phyloP scores from a whole-genome alignment of 2,329 filamentous ascomycete genomes.

The Cladosporium velox region DNA sequence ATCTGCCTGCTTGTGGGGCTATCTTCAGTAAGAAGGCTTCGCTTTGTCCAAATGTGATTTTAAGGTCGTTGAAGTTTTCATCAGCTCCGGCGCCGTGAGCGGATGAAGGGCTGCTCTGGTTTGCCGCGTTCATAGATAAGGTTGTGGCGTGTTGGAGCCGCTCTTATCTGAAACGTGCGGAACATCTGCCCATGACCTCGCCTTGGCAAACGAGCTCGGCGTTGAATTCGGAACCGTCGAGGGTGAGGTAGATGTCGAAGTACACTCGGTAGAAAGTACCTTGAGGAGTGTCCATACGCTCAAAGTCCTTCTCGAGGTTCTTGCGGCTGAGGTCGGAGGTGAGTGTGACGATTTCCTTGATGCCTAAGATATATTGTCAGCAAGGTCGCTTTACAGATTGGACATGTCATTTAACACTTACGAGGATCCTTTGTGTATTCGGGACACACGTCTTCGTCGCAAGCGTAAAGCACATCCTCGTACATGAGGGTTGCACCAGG shows the following conservation, averaged over 20 bases:
- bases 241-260: conserved; percentile 77
- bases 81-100: background rate
- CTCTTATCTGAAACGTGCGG: conserved; percentile 75
- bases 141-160: background rate
- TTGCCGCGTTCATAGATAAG: background rate
- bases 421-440: conserved; percentile 99
- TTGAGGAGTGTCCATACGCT: conserved; percentile 98
- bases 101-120: background rate
- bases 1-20: background rate
- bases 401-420: conserved; percentile 59
- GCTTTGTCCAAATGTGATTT: conserved; percentile 7
- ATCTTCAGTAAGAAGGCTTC: background rate
- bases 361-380: conserved; percentile 60
- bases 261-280: conserved; percentile 86
- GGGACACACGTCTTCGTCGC: conserved; percentile 95
- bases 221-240: conserved; percentile 97
- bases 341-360: conserved; percentile 98
- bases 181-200: conserved; percentile 97
- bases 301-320: conserved; percentile 98
- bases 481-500: conserved; percentile 98
- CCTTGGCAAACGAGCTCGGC: conserved; percentile 98
- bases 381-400: background rate
- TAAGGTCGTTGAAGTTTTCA: background rate
- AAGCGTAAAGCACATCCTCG: conserved; percentile 96
- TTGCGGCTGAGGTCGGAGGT: conserved; percentile 96